Evolutionary conservation across 129 eudicot genomes (phyloP).

Genomic region (Ambrosia artemisiifolia): DNA sequence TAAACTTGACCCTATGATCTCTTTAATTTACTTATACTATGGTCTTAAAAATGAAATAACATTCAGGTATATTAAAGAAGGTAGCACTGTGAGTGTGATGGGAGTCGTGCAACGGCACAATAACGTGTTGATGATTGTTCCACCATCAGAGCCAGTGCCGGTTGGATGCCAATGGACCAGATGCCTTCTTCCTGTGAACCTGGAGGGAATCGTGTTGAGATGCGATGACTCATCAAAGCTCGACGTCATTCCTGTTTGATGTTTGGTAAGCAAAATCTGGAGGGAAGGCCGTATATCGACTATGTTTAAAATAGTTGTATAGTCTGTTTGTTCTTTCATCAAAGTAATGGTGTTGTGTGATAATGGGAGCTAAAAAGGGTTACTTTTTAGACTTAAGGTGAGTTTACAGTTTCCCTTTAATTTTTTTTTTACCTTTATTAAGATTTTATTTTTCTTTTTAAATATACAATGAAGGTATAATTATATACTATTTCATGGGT

Average conservation of each 20-base stretch:
- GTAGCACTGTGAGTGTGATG: conserved; percentile 68
- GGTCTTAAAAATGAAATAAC: neutral
- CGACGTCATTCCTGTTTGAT: conserved; percentile 64
- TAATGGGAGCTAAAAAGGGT: conserved; percentile 32
- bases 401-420: conserved; percentile 21
- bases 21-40: neutral
- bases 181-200: conserved; percentile 58
- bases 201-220: conserved; percentile 64
- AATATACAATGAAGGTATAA: conserved; percentile 29
- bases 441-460: conserved; percentile 24
- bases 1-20: neutral
- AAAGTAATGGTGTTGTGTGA: conserved; percentile 35
- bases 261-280: conserved; percentile 18
- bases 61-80: conserved; percentile 61
- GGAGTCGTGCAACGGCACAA: conserved; percentile 68
- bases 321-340: conserved; percentile 38
- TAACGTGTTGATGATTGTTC: conserved; percentile 65
- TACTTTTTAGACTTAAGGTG: conserved; percentile 26
- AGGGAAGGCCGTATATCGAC: conserved; percentile 20
- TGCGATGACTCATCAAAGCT: conserved; percentile 69
- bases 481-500: conserved; percentile 25
- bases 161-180: conserved; percentile 66
- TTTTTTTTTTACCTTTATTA: conserved; percentile 10
- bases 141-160: conserved; percentile 58
- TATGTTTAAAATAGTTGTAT: conserved; percentile 42